Evolutionary conservation across 805 yeast genomes (phyloP), one percentile per base, ranked within the genome.

Genomic region (Komagataella ulmi): DNA sequence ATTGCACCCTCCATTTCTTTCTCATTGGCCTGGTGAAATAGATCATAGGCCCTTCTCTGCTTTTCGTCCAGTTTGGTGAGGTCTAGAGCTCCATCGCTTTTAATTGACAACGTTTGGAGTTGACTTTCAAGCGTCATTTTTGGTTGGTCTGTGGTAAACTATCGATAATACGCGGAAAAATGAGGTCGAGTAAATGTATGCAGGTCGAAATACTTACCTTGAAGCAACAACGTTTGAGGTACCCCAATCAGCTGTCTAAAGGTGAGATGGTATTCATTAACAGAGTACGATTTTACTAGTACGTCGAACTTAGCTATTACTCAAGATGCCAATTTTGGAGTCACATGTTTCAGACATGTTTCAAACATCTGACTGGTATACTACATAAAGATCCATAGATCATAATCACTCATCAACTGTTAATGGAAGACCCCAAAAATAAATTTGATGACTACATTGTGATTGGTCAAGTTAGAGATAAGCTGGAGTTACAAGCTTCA

Each of bases 1-100:
- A 88, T 74, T 54, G 79, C 70, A 0, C 96, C 96, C 49, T 72
- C 76, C 40, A 75, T 69, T 65, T 89, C 97, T 59, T 82, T 82
- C 49, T 74, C 78, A 0, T 82, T 77, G 2, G 88, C 97, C 50
- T 72, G 64, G 57, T 84, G 88, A 69, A 86, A 88, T 19, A 77
- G 66, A 30, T 30, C 40, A 30, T 30, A 10, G 6, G 50, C 70
- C 72, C 46, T 88, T 30, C 40, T 30, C 10, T 30, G 40, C 6
- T 30, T 30, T 1, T 30, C 40, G 5, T 14, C 14, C 10, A 30
- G 40, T 30, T 30, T 30, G 7, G 40, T 2, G 14, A 30, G 40
- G 40, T 30, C 40, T 3, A 30, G 5, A 30, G 40, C 14, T 4
- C 40, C 40, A 30, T 30, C 40, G 3, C 6, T 30, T 30, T 30